These are phyloP conservation scores for Puya raimondii DNA, from an alignment of 176 grass and related monocot genomes.

Conservation along the genomic window DNA sequence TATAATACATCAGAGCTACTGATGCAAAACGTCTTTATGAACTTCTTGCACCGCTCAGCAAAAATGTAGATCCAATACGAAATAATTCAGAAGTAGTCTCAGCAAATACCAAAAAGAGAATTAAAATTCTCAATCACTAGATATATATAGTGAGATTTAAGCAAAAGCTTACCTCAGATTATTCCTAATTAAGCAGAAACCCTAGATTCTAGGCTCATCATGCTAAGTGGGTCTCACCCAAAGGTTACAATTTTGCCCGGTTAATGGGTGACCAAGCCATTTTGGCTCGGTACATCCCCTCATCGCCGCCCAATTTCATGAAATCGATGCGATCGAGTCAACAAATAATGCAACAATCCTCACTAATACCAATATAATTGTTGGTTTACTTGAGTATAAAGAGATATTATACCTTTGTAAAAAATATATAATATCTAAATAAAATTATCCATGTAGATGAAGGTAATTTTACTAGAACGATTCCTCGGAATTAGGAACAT, in stretches of 20 bases:
- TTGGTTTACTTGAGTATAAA: neutral
- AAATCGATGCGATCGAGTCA: neutral
- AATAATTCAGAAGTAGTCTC: neutral
- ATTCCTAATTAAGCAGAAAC: neutral
- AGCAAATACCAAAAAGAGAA: neutral
- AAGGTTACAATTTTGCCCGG: neutral
- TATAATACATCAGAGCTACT: too few species aligned
- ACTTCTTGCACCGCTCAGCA: neutral
- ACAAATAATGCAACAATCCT: neutral
- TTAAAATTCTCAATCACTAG: neutral
- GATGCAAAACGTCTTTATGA: neutral
- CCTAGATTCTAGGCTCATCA: neutral
- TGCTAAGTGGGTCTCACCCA: too few species aligned
- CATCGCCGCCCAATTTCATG: neutral
- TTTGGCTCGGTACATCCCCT: conserved; percentile 3
- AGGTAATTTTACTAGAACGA: too few species aligned
- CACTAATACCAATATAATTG: neutral
- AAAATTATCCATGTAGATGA: neutral
- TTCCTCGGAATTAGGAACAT: too few species aligned
- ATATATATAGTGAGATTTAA: neutral
- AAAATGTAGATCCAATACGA: neutral
- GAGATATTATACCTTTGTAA: too few species aligned
- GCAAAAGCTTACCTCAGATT: neutral
- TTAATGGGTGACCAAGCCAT: neutral
- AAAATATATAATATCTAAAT: neutral